Evolutionary conservation across 768 basidiomycete genomes (phyloP).

Genomic region (Astraeus odoratus): DNA sequence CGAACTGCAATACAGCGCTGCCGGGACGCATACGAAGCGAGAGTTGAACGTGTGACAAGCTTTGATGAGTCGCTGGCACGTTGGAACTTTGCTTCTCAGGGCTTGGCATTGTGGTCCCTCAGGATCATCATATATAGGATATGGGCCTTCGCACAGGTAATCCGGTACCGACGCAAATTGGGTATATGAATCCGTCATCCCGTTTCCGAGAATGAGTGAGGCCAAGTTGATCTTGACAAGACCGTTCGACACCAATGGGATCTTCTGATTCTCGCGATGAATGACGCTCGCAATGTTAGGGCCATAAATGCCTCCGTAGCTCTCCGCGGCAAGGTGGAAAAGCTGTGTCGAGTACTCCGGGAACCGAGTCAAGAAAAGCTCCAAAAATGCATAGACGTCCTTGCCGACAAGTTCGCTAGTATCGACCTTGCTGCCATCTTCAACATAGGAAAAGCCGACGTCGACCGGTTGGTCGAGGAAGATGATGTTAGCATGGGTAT

Average conservation of each 20-base stretch:
- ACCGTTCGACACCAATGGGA: slow-evolving; percentile 30
- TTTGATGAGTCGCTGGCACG: slow-evolving; percentile 68
- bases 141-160: slow-evolving; percentile 76
- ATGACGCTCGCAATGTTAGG: slow-evolving; percentile 85
- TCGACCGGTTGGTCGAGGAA: slow-evolving; percentile 73
- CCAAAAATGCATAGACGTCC: slow-evolving; percentile 83
- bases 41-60: slow-evolving; percentile 60
- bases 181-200: slow-evolving; percentile 72
- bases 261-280: slow-evolving; percentile 65
- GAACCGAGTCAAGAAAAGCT: slow-evolving; percentile 74
- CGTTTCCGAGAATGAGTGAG: slow-evolving; percentile 84
- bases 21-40: slow-evolving; percentile 64
- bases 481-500: slow-evolving; percentile 53
- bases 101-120: slow-evolving; percentile 59
- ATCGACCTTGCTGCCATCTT: slow-evolving; percentile 66
- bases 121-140: slow-evolving; percentile 70
- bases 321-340: slow-evolving; percentile 79
- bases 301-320: slow-evolving; percentile 73
- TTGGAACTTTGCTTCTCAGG: slow-evolving; percentile 57
- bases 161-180: slow-evolving; percentile 82
- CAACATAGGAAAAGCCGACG: slow-evolving; percentile 85
- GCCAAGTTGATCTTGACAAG: slow-evolving; percentile 72
- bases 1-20: slow-evolving; percentile 70
- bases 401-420: slow-evolving; percentile 81
- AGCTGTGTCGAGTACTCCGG: slow-evolving; percentile 61